Evolutionary conservation across 2,329 filamentous ascomycete genomes (phyloP).

Genomic region (Xylariales sp.): DNA sequence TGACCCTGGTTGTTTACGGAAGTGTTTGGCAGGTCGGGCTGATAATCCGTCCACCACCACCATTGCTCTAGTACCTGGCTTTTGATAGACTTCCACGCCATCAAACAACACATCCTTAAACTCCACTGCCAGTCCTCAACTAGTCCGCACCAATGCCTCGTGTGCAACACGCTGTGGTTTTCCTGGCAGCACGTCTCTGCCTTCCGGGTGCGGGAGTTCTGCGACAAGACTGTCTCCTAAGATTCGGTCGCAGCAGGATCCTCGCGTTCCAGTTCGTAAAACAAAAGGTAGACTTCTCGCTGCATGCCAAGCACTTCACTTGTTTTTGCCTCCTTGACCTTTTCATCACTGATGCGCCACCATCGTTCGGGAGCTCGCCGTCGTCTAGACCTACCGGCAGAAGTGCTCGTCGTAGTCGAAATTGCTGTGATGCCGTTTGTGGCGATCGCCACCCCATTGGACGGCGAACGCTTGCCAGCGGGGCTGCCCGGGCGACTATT

Average conservation of each 20-base stretch:
- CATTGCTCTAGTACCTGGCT: too few species aligned
- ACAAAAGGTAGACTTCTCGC: constrained; percentile 90
- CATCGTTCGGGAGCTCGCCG: constrained; percentile 71
- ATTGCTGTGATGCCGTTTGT: constrained; percentile 12
- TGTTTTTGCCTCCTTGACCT: constrained; percentile 91
- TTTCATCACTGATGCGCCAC: constrained; percentile 98
- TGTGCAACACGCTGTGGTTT: background rate
- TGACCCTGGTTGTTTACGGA: too few species aligned
- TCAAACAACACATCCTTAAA: background rate
- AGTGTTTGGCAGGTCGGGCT: too few species aligned
- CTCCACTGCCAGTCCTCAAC: constrained; percentile 3
- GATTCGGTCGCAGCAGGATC: constrained; percentile 6
- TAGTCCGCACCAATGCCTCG: background rate
- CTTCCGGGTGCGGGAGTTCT: too few species aligned
- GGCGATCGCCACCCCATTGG: constrained; percentile 6
- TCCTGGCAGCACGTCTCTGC: background rate
- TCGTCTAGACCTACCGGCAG: constrained; percentile 28
- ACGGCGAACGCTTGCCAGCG: constrained; percentile 11
- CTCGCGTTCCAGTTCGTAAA: constrained; percentile 78
- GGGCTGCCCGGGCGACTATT: constrained; percentile 25
- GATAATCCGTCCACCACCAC: too few species aligned
- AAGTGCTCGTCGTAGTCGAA: constrained; percentile 10
- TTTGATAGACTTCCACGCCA: constrained; percentile 1
- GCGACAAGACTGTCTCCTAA: too few species aligned
- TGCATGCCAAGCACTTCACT: constrained; percentile 90